A percentile compares a stretch with the other conserved stretches of the same genome.
Conservation (phyloP, 2,329 filamentous ascomycete genomes). For the Didymella keratinophila region DNA sequence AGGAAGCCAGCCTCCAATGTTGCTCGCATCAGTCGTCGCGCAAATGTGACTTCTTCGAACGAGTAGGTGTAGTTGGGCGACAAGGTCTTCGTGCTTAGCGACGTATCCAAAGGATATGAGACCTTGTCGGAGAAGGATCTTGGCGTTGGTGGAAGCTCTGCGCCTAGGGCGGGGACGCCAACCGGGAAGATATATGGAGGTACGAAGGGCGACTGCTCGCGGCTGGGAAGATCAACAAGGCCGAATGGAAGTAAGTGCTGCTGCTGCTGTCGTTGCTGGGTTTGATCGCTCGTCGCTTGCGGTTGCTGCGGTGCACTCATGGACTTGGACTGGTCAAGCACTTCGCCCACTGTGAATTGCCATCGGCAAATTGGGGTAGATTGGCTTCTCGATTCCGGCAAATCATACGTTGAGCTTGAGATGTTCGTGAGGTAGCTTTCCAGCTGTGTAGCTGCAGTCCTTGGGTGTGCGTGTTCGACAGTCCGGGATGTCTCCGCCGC, state of each 20-base stretch:
- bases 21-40: conserved; percentile 72
- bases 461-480: neutral
- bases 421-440: conserved; percentile 27
- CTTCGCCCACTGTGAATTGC: conserved; percentile 28
- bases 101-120: conserved; percentile 29
- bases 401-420: conserved; percentile 13
- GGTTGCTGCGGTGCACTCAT: conserved; percentile 9
- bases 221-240: conserved; percentile 36
- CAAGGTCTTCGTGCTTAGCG: conserved; percentile 29
- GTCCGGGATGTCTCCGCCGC: conserved; percentile 17
- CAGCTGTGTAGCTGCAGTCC: conserved; percentile 16
- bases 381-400: conserved; percentile 14
- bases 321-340: conserved; percentile 32
- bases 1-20: conserved; percentile 69
- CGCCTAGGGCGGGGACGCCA: conserved; percentile 35
- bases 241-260: conserved; percentile 41
- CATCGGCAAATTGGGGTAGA: conserved; percentile 24
- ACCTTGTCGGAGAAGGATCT: neutral
- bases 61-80: conserved; percentile 63
- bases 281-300: neutral
- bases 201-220: conserved; percentile 27
- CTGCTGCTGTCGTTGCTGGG: conserved; percentile 3
- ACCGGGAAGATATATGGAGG: conserved; percentile 33
- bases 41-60: conserved; percentile 72
- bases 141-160: conserved; percentile 13